phyloP scores from a whole-genome alignment of 495 filamentous ascomycete genomes.

The Hypoxylon crocopeplum region DNA sequence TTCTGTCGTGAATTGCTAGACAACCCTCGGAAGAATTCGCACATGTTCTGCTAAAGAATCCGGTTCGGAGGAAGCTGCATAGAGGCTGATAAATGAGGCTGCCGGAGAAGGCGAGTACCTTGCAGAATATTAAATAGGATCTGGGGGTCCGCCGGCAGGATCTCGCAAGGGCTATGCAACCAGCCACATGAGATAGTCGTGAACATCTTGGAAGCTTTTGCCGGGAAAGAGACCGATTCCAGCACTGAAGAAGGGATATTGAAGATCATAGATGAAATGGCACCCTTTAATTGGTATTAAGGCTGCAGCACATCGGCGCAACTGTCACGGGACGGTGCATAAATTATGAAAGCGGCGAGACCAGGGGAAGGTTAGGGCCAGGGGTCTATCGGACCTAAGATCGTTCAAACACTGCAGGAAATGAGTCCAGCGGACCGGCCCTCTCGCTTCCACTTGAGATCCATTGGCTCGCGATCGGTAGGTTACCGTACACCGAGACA shows the following conservation, averaged over 20 bases:
- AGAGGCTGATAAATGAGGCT: neutral
- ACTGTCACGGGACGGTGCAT: conserved; percentile 23
- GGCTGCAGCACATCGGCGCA: conserved; percentile 10
- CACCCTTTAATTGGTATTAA: conserved; percentile 9
- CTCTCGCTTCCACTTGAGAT: conserved; percentile 36
- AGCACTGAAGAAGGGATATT: too few species aligned
- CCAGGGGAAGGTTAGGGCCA: neutral
- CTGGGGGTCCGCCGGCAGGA: neutral
- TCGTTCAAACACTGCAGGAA: conserved; percentile 10
- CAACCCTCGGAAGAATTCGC: conserved; percentile 19
- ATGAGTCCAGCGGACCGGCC: conserved; percentile 16
- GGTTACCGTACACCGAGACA: conserved; percentile 36
- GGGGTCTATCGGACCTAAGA: conserved; percentile 6
- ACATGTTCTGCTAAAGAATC: neutral
- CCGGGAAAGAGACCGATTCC: neutral
- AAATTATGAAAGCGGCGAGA: conserved; percentile 3
- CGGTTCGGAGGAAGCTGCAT: neutral
- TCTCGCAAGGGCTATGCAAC: conserved; percentile 6
- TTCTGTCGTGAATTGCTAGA: conserved; percentile 25
- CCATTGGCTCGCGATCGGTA: conserved; percentile 34
- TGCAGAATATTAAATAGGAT: neutral
- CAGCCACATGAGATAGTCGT: neutral
- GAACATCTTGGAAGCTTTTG: neutral
- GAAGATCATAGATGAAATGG: too few species aligned
- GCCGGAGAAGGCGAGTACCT: neutral